Conservation (phyloP, 2,329 filamentous ascomycete genomes). For the Alternaria gaisen region DNA sequence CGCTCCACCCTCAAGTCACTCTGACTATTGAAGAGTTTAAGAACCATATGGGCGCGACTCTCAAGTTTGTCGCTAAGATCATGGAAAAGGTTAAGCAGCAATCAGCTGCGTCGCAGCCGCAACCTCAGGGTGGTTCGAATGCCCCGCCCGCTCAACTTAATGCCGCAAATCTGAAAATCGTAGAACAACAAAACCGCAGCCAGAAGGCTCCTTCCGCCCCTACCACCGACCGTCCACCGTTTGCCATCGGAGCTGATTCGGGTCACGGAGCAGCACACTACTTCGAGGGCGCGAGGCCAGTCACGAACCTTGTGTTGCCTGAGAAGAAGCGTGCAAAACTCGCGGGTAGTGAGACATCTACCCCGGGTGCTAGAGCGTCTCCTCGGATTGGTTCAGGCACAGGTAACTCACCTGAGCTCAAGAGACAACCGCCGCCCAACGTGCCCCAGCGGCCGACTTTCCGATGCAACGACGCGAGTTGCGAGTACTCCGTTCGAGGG, state of each 20-base stretch:
- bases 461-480: slow-evolving; percentile 62
- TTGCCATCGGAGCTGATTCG: slow-evolving; percentile 60
- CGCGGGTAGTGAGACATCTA: slow-evolving; percentile 53
- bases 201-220: slow-evolving; percentile 60
- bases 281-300: slow-evolving; percentile 58
- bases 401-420: slow-evolving; percentile 56
- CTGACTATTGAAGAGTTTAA: slow-evolving; percentile 42
- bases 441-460: slow-evolving; percentile 58
- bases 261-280: slow-evolving; percentile 67
- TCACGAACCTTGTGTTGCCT: slow-evolving; percentile 67
- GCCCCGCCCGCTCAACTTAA: slow-evolving; percentile 45
- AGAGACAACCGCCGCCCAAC: slow-evolving; percentile 54
- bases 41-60: slow-evolving; percentile 32
- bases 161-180: slow-evolving; percentile 50
- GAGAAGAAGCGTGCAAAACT: slow-evolving; percentile 65
- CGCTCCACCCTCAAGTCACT: slow-evolving; percentile 41
- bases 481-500: slow-evolving; percentile 63
- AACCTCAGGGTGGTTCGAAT: slow-evolving; percentile 26
- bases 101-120: slow-evolving; percentile 27
- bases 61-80: slow-evolving; percentile 42
- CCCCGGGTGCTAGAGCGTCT: slow-evolving; percentile 52
- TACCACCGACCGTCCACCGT: slow-evolving; percentile 62
- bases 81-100: slow-evolving; percentile 35
- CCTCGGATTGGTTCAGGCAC: slow-evolving; percentile 51
- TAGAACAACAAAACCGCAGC: slow-evolving; percentile 59